A percentile compares a stretch with the other conserved stretches of the same genome.
Evolutionary conservation across 2,329 filamentous ascomycete genomes (phyloP).

Genomic region (Diplodia seriata): DNA sequence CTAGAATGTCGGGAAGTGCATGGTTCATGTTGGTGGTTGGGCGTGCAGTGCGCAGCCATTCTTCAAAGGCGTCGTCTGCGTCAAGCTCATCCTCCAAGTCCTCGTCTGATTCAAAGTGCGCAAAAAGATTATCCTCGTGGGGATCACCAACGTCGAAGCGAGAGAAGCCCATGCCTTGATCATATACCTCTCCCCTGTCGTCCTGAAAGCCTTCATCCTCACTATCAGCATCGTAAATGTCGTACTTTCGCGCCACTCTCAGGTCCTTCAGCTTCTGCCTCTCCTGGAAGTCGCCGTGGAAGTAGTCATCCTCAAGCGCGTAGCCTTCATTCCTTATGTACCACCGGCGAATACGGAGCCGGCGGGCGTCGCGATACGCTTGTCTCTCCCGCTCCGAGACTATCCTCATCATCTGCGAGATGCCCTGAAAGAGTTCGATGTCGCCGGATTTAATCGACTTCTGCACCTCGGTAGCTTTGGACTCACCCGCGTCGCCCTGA

Average conservation of each 20-base stretch:
- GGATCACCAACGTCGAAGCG: conserved; percentile 12
- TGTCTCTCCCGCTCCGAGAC: conserved; percentile 7
- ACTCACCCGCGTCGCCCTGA: neutral
- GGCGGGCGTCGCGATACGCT: conserved; percentile 21
- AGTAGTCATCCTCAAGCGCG: neutral
- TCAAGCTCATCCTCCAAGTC: neutral
- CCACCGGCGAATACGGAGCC: conserved; percentile 12
- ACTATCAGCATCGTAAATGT: conserved; percentile 11
- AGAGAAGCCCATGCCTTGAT: conserved; percentile 11
- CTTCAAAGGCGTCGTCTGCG: conserved; percentile 7
- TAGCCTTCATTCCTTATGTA: conserved; percentile 24
- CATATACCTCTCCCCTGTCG: conserved; percentile 6
- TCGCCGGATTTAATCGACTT: conserved; percentile 12
- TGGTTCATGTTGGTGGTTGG: neutral
- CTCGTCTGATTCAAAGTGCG: neutral
- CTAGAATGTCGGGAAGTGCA: neutral
- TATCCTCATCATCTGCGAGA: conserved; percentile 22
- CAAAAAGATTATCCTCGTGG: neutral
- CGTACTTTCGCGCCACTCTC: conserved; percentile 14
- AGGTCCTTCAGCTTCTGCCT: conserved; percentile 19
- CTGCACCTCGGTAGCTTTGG: conserved; percentile 10
- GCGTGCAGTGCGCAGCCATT: neutral
- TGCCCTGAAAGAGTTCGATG: conserved; percentile 6
- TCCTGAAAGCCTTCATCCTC: conserved; percentile 13
- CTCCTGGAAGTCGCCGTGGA: conserved; percentile 18